Conservation (phyloP, 2,329 filamentous ascomycete genomes). For the Emergomyces africanus region DNA sequence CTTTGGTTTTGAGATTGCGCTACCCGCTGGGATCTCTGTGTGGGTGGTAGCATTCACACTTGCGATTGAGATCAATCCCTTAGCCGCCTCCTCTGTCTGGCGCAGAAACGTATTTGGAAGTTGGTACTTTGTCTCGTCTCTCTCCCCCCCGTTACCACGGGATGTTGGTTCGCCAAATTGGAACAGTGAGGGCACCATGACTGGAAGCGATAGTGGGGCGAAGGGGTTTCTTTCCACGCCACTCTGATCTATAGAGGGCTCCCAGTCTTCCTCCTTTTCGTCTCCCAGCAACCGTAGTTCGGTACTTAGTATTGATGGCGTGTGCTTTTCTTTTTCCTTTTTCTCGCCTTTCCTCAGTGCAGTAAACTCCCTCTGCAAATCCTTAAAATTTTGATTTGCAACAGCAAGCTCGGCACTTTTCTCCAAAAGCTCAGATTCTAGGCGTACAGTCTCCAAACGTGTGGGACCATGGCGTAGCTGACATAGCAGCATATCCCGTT, state of each 20-base stretch:
- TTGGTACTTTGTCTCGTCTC: neutral
- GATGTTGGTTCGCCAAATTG: neutral
- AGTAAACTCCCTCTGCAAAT: constrained; percentile 2
- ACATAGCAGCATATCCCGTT: neutral
- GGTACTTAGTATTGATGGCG: neutral
- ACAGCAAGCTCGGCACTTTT: neutral
- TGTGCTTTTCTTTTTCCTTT: neutral
- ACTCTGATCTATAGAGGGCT: neutral
- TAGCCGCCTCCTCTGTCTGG: neutral
- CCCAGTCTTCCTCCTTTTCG: neutral
- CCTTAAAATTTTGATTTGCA: constrained; percentile 2
- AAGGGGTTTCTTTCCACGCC: neutral
- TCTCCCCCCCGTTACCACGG: neutral
- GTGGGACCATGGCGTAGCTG: constrained; percentile 2
- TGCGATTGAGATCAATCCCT: too few relatives aligned
- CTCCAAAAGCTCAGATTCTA: constrained; percentile 1
- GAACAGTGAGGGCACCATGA: neutral
- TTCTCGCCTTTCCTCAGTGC: neutral
- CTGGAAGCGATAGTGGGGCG: neutral
- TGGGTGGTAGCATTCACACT: neutral
- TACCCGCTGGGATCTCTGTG: neutral
- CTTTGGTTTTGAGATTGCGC: neutral
- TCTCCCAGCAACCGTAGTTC: neutral
- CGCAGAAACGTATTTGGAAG: neutral
- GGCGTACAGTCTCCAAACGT: constrained; percentile 1